Base-by-base conservation (phyloP, 2,329 filamentous ascomycete genomes). In the Metarhizium guizhouense region DNA sequence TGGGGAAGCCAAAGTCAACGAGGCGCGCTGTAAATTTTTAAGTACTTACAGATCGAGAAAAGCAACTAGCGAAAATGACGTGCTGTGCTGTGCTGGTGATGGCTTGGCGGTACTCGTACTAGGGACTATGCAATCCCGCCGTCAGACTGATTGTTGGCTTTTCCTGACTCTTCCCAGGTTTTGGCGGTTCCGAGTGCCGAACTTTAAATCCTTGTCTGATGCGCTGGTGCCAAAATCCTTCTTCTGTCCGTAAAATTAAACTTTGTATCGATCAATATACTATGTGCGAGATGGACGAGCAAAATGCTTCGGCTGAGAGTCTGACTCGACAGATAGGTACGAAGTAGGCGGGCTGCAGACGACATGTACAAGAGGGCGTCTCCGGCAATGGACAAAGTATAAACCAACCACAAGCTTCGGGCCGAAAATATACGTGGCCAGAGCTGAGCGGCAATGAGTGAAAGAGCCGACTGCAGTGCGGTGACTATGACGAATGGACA, bases 391-490 rank as follows among this genome's bases (percentile, higher is more conserved):
- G 13, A 47, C 52, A 54, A 53, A 18, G 25, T 29, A 16, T 47
- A 16, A 45, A 56, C 48, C 55, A 51, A 54, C 20, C 32, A n/a
- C 29, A 40, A 38, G 29, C 49, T 51, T 38, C 25, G 53, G 50
- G 36, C 42, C 55, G 38, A 43, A 54, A 56, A 56, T 56, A 40
- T 55, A 56, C 54, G 54, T 47, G 54, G 54, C 47, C 54, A 45
- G 16, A 20, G 51, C 38, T 29, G 14, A 14, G 36, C 20, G 45
- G 20, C 18, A 48, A 30, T 14, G 20, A 48, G 4, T 29, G 11
- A 30, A 16, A 30, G 18, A 14, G 11, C 20, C 4, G 20, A 48
- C 14, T 48, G 47, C 45, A 51, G 36, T 45, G 14, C 10, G 38
- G 38, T 40, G 38, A 52, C 13, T n/a, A 6, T 43, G 36, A n/a